phyloP scores from a whole-genome alignment of 345 rosid species.

The Salix exigua region DNA sequence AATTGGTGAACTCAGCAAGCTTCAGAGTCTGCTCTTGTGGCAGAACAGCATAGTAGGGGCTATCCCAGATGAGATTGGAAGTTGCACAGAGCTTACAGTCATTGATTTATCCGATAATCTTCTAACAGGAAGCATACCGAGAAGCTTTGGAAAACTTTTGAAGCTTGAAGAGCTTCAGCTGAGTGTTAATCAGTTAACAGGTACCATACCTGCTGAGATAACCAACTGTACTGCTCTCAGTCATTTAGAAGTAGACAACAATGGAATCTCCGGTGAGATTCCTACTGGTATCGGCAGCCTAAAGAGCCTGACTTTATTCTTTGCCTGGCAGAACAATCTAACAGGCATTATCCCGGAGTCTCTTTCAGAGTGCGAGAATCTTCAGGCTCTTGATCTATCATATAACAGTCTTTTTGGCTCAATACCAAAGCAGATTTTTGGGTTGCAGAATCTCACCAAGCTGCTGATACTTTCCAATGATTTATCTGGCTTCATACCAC shows the following conservation, averaged over 20 bases:
- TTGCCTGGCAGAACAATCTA: slow-evolving; percentile 85
- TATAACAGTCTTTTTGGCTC: slow-evolving; percentile 72
- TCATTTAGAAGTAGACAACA: slow-evolving; percentile 79
- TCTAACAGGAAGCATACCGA: slow-evolving; percentile 73
- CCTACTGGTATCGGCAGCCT: slow-evolving; percentile 58
- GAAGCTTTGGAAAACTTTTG: slow-evolving; percentile 62
- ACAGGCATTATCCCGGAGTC: slow-evolving; percentile 70
- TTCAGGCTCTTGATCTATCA: slow-evolving; percentile 89
- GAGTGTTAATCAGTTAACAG: slow-evolving; percentile 81
- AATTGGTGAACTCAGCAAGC: slow-evolving; percentile 69
- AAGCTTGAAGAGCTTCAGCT: slow-evolving; percentile 87
- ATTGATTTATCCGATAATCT: slow-evolving; percentile 78
- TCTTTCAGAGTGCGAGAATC: slow-evolving; percentile 61
- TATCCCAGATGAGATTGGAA: slow-evolving; percentile 67
- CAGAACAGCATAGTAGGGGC: slow-evolving; percentile 82
- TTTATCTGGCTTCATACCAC: slow-evolving; percentile 72
- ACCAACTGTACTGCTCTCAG: slow-evolving; percentile 62
- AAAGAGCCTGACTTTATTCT: slow-evolving; percentile 68
- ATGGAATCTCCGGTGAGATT: slow-evolving; percentile 66
- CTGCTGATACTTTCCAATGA: slow-evolving; percentile 70
- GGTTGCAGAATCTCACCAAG: slow-evolving; percentile 72
- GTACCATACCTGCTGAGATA: slow-evolving; percentile 65
- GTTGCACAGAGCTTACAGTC: slow-evolving; percentile 59
- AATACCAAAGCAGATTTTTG: slow-evolving; percentile 58
- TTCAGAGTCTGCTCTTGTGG: slow-evolving; percentile 79